These are phyloP conservation scores for Flaveria brownii DNA, from an alignment of 129 eudicot genomes.

Conservation along the genomic window DNA sequence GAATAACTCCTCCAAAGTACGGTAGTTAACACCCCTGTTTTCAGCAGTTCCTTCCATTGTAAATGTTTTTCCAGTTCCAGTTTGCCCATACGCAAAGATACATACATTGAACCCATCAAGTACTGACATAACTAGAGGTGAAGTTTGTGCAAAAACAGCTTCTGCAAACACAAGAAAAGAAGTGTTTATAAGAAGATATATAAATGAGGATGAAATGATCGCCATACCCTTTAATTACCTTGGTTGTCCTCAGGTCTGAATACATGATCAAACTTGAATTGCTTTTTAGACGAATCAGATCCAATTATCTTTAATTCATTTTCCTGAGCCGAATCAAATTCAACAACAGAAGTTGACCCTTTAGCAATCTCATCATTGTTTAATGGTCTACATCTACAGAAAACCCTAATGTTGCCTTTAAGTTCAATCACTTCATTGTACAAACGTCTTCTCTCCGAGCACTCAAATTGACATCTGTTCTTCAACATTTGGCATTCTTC, in stretches of 20 bases:
- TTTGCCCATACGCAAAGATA: slow-evolving; percentile 97
- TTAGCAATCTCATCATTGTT: slow-evolving; percentile 68
- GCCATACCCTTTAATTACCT: slow-evolving; percentile 44
- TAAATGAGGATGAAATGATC: not conserved
- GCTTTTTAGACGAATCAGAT: slow-evolving; percentile 78
- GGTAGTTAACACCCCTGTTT: slow-evolving; percentile 92
- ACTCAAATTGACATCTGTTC: slow-evolving; percentile 68
- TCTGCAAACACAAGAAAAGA: slow-evolving; percentile 49
- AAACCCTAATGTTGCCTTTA: slow-evolving; percentile 94
- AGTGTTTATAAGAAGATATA: not conserved
- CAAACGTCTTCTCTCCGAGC: slow-evolving; percentile 62
- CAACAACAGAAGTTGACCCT: slow-evolving; percentile 64
- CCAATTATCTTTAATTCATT: slow-evolving; percentile 69
- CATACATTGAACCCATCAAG: slow-evolving; percentile 93
- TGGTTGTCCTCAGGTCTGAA: slow-evolving; percentile 83
- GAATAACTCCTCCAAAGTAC: slow-evolving; percentile 81
- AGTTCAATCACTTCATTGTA: slow-evolving; percentile 95
- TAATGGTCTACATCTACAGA: slow-evolving; percentile 89
- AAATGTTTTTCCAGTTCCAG: slow-evolving; percentile 95
- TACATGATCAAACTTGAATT: slow-evolving; percentile 85
- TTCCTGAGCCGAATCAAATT: slow-evolving; percentile 72
- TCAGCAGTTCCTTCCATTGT: slow-evolving; percentile 96
- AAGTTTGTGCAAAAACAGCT: slow-evolving; percentile 71
- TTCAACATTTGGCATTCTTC: slow-evolving; percentile 58
- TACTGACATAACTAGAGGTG: slow-evolving; percentile 79